A percentile compares a stretch with the other conserved stretches of the same genome.
phyloP scores from a whole-genome alignment of 495 filamentous ascomycete genomes.

The Hypoxylon subgilvum region DNA sequence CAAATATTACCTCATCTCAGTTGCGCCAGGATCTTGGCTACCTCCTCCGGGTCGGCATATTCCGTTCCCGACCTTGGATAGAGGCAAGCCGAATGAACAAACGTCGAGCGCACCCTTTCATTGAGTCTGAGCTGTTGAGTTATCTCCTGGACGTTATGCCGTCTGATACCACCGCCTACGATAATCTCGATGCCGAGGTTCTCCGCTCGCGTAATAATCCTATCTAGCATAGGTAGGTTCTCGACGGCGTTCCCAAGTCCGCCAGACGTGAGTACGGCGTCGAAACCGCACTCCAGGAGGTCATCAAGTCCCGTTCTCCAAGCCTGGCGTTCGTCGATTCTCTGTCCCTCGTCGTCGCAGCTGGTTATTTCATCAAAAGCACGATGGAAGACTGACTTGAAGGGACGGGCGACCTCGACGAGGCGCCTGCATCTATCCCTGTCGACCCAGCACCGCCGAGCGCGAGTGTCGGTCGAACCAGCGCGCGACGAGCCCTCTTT shows the following conservation, averaged over 20 bases:
- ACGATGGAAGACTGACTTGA: constrained; percentile 47
- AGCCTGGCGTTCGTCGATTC: constrained; percentile 3
- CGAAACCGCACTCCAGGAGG: constrained; percentile 42
- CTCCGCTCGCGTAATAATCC: constrained; percentile 32
- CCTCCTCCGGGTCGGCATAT: constrained; percentile 28
- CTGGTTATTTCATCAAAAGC: constrained; percentile 51
- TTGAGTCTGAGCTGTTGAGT: constrained; percentile 17
- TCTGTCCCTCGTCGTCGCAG: constrained; percentile 1
- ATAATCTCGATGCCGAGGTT: constrained; percentile 42
- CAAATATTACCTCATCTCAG: neutral
- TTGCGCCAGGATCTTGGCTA: constrained; percentile 29
- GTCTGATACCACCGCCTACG: constrained; percentile 51
- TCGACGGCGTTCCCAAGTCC: constrained; percentile 43
- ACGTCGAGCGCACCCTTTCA: constrained; percentile 12
- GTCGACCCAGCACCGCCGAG: constrained; percentile 33
- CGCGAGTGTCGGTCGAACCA: neutral
- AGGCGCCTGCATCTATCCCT: constrained; percentile 38
- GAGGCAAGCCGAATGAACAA: constrained; percentile 47
- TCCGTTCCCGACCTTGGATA: constrained; percentile 5
- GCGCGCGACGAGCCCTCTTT: constrained; percentile 1
- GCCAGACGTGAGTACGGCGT: constrained; percentile 50
- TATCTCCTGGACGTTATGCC: constrained; percentile 35
- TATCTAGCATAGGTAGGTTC: constrained; percentile 37
- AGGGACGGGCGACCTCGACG: constrained; percentile 33
- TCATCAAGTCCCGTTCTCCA: constrained; percentile 33